Evolutionary conservation across 106 monocot species (phyloP).

Genomic region (Chionographis japonica): DNA sequence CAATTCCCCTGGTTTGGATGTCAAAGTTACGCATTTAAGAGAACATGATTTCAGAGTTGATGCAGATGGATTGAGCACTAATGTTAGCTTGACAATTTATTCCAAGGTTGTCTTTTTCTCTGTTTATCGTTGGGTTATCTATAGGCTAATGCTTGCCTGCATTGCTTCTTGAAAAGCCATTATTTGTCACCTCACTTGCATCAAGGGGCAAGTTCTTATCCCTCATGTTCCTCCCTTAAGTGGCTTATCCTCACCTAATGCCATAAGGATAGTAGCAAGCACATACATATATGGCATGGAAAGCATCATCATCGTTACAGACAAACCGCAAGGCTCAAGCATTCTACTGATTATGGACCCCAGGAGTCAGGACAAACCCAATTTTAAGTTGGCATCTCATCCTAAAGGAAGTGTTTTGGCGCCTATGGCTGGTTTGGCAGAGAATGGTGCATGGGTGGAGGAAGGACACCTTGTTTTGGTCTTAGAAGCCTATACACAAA

Average conservation of each 20-base stretch:
- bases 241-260: constrained; percentile 3
- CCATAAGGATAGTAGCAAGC: constrained; percentile 58
- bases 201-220: not conserved
- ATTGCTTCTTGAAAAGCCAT: too few species aligned
- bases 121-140: not conserved
- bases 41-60: constrained; percentile 62
- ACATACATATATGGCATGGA: constrained; percentile 88
- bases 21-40: constrained; percentile 51
- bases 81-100: constrained; percentile 62
- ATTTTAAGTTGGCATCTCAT: constrained; percentile 31
- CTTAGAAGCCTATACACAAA: constrained; percentile 18
- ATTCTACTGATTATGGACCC: constrained; percentile 38
- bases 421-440: constrained; percentile 92
- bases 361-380: constrained; percentile 27
- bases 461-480: constrained; percentile 81
- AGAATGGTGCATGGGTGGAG: constrained; percentile 71
- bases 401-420: constrained; percentile 85
- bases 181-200: too few species aligned
- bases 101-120: constrained; percentile 36
- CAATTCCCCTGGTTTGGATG: constrained; percentile 36
- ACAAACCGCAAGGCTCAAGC: constrained; percentile 39
- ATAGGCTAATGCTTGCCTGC: too few species aligned
- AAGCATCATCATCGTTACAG: constrained; percentile 71
- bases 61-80: constrained; percentile 45
- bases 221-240: not conserved